A percentile compares a stretch with the other conserved stretches of the same genome.
Conservation (phyloP, 2,329 filamentous ascomycete species). For the Sclerotinia borealis region DNA sequence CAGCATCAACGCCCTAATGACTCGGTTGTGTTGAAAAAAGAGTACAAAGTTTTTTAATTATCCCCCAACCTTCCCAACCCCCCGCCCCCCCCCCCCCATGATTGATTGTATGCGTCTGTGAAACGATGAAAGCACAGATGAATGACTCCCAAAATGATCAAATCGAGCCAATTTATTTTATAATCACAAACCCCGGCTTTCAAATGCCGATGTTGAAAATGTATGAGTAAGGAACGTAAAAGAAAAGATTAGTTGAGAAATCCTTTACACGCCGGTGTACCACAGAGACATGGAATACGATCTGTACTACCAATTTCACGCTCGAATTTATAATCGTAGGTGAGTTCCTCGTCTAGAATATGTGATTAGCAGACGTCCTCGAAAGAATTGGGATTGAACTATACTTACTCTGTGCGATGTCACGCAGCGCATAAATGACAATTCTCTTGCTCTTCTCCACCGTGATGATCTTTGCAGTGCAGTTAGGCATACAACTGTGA, state of each 20-base stretch:
- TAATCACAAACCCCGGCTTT: neutral
- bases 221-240: conserved; percentile 6
- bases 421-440: conserved; percentile 95
- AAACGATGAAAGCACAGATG: neutral
- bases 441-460: conserved; percentile 97
- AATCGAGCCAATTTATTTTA: neutral
- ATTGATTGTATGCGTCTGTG: conserved; percentile 7
- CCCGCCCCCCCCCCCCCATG: too few relatives aligned
- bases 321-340: conserved; percentile 99
- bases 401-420: conserved; percentile 85
- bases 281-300: conserved; percentile 94
- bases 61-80: conserved; percentile 11
- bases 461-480: conserved; percentile 98
- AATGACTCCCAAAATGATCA: conserved; percentile 1
- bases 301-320: conserved; percentile 91
- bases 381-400: neutral
- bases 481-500: conserved; percentile 96
- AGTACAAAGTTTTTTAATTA: conserved; percentile 29
- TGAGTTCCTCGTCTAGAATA: conserved; percentile 84
- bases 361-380: conserved; percentile 18
- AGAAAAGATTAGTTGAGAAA: conserved; percentile 77
- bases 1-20: conserved; percentile 23
- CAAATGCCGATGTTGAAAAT: conserved; percentile 8
- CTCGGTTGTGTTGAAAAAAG: conserved; percentile 31
- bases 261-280: conserved; percentile 92